Evolutionary conservation across 495 filamentous ascomycete genomes (phyloP).

Genomic region (Recurvomyces mirabilis): DNA sequence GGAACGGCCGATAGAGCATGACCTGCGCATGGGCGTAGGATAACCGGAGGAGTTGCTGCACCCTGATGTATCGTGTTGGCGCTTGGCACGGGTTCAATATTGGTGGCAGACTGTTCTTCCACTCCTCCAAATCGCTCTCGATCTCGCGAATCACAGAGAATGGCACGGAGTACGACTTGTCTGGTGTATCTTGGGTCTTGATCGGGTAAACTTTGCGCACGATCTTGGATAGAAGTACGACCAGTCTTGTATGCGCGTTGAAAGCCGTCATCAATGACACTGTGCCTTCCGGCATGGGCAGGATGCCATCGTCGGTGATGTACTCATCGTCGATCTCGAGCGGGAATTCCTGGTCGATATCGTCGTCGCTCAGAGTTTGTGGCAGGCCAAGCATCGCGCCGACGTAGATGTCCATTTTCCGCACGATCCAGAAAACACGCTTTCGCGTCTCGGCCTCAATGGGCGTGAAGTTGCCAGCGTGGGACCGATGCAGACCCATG

Average conservation of each 20-base stretch:
- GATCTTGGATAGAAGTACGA: constrained; percentile 70
- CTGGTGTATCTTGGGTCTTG: constrained; percentile 42
- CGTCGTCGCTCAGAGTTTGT: constrained; percentile 70
- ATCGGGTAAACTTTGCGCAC: constrained; percentile 84
- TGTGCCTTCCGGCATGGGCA: constrained; percentile 59
- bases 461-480: constrained; percentile 63
- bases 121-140: constrained; percentile 70
- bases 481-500: constrained; percentile 76
- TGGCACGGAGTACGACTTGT: constrained; percentile 70
- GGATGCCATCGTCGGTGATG: constrained; percentile 67
- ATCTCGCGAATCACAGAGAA: constrained; percentile 84
- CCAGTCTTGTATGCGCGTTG: constrained; percentile 73
- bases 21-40: constrained; percentile 86
- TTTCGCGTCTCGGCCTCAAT: constrained; percentile 77
- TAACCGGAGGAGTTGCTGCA: constrained; percentile 78
- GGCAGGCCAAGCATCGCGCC: constrained; percentile 81
- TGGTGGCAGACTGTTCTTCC: constrained; percentile 69
- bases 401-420: constrained; percentile 91
- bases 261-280: constrained; percentile 67
- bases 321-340: constrained; percentile 81
- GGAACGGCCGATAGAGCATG: constrained; percentile 87
- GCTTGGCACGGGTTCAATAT: constrained; percentile 67
- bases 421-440: constrained; percentile 79
- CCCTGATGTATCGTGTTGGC: constrained; percentile 60
- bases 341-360: constrained; percentile 84